Evolutionary conservation across 345 rosid genomes (phyloP), one percentile per base, ranked within the genome.

Genomic region (Moricandia arvensis): DNA sequence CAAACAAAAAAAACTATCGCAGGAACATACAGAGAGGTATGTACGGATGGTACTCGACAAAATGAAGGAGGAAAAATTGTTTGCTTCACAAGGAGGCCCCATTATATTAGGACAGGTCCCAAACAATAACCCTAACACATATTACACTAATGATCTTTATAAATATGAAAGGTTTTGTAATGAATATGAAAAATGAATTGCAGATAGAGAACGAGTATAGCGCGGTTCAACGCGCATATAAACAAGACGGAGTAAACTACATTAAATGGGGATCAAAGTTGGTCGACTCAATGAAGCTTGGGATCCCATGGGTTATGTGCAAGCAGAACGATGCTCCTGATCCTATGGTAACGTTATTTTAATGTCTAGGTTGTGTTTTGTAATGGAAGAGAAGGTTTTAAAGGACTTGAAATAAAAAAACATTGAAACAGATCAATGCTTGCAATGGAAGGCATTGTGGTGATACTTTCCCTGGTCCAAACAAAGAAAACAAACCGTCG

Each of bases 381-480:
- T 69, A 43, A 26, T 11, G 47, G 12, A 43, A 41, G 64, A 33
- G 18, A 15, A 26, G 26, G 8, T 68, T 75, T 8, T 10, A 10
- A 26, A 13, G 35, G 63, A 27, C 11, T 59, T 59, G 35, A 11
- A 15, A 64, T 9, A 38, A 27, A 64, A 9, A 38, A 27, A 64
- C 68, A 9, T 49, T 53, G 38, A 43, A 17, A 70, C 78, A 93
- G 97, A 94, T 95, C 76, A 92, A 95, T 66, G 78, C 97, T 2
- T 95, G 99, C 88, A 95, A 96, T 33, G 99, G 99, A 83, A 87
- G 97, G 82, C 91, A 93, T 59, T 96, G 99, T 4, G 99, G 97
- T 4, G 98, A 96, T 69, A 93, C 99, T 26, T 96, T 91, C 82
- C 74, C 81, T 4, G 98, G 99, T 67, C 99, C 98, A 13, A 96